These are phyloP conservation scores for Brasilioporus rufonigricans DNA, from an alignment of 768 basidiomycete species.

Conservation along the genomic window DNA sequence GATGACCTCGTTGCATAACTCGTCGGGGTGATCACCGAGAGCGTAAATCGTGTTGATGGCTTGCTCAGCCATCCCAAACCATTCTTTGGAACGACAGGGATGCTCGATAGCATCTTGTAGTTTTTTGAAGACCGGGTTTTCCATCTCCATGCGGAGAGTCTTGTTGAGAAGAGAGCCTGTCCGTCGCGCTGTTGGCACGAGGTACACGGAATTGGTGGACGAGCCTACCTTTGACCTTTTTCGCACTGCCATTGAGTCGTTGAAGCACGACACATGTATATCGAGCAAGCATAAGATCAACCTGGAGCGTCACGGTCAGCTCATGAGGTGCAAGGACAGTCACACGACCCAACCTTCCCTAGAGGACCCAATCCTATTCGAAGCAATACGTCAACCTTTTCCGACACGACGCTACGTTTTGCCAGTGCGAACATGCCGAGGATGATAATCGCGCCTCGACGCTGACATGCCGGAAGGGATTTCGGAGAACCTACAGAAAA, in stretches of 20 bases:
- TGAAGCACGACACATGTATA: conserved; percentile 95
- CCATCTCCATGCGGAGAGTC: conserved; percentile 82
- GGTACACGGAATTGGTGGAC: background rate
- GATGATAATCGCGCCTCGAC: conserved; percentile 94
- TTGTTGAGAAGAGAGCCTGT: conserved; percentile 86
- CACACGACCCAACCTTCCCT: conserved; percentile 62
- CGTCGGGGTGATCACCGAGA: conserved; percentile 90
- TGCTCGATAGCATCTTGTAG: conserved; percentile 78
- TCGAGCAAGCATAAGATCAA: conserved; percentile 84
- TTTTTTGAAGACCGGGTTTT: conserved; percentile 79
- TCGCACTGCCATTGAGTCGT: conserved; percentile 88
- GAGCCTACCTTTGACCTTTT: conserved; percentile 88
- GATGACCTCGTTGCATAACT: conserved; percentile 76
- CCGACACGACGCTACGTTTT: conserved; percentile 70
- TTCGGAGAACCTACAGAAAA: conserved; percentile 71
- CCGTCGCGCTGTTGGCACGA: background rate
- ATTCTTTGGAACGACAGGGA: conserved; percentile 82
- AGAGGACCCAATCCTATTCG: conserved; percentile 81
- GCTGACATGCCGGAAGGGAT: conserved; percentile 75
- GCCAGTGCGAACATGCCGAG: conserved; percentile 96
- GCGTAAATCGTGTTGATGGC: conserved; percentile 95
- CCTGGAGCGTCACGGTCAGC: conserved; percentile 44
- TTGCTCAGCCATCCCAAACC: conserved; percentile 97
- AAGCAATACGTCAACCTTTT: conserved; percentile 81
- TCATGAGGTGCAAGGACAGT: background rate